Conservation (phyloP, 768 basidiomycete species). For the Mycena capillaripes region DNA sequence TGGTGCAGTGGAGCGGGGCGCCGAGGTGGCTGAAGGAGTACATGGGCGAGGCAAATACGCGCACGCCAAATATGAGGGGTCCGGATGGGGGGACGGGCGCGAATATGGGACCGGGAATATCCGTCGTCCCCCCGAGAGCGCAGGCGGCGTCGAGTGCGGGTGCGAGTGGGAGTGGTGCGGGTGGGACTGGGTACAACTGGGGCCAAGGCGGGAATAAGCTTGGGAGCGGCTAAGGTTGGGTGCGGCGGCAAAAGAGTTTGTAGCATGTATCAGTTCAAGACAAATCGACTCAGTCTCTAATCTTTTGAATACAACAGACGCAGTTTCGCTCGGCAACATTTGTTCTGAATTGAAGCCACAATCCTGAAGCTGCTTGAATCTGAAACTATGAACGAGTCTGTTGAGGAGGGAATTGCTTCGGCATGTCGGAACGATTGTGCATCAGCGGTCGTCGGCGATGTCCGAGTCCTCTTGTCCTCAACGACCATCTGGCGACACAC, state of each 20-base stretch:
- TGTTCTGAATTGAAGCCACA: no score
- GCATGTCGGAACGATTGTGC: no score
- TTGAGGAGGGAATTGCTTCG: no score
- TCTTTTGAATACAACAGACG: background rate
- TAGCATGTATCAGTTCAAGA: conserved; percentile 24
- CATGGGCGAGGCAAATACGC: conserved; percentile 58
- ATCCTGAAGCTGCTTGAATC: no score
- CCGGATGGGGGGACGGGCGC: conserved; percentile 50
- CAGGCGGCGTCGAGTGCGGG: conserved; percentile 11
- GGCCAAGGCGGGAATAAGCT: conserved; percentile 41
- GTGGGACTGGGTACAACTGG: conserved; percentile 31
- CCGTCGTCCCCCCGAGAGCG: conserved; percentile 68
- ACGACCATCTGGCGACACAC: no score
- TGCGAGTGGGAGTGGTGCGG: background rate
- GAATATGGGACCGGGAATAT: conserved; percentile 63
- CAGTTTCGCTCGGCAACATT: no score
- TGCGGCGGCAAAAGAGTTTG: background rate
- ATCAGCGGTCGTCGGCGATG: no score
- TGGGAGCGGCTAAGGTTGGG: conserved; percentile 2
- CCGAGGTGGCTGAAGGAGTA: conserved; percentile 70
- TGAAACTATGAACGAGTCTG: no score
- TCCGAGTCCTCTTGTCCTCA: no score
- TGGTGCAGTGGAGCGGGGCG: conserved; percentile 61
- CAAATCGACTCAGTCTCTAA: background rate
- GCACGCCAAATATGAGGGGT: conserved; percentile 38